Evolutionary conservation across 2,329 filamentous ascomycete species (phyloP), one percentile per base, ranked within the genome.

Genomic region (Aspergillus calidoustus): DNA sequence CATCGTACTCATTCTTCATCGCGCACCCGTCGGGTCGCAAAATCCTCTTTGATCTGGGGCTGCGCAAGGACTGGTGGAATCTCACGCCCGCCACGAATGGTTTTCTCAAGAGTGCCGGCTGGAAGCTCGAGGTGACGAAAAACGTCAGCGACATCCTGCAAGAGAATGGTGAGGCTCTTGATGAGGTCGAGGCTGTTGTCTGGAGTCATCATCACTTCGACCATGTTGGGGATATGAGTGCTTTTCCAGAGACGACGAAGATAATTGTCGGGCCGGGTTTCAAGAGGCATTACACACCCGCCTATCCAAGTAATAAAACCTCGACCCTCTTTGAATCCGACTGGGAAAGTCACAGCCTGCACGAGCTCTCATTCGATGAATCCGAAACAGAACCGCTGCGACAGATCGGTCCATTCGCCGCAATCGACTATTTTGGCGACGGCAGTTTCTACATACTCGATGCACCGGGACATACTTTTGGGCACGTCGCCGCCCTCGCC

Each of bases 131-230:
- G 3, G 34, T 19, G 3, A 4, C 22, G 19, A 22, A 43, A 4
- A 43, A 54, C 4, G 51, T 54, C 34, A 41, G 11, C 8, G 34
- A 54, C 8, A 17, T 54, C 7, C 7, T 54, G 4, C n/a, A 23
- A 1, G 51, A 54, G 23, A 25, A 43, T 25, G 38, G 38, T 4
- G 23, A 11, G 6, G 4, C 4, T 0, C 23, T 54, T 3, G 19
- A 22, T 17, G 34, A 25, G 5, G 30, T 54, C 19, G 22, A 44
- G 3, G 51, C 51, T 19, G 23, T 54, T 3, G 28, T 54, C 8
- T 54, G 51, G 51, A 41, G 30, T 3, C 51, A 54, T 23, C 34
- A 23, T 22, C 51, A 54, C 34, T 54, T 54, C 34, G 34, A 54
- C 51, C 51, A 54, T 43, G 23, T 38, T 4, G 51, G 51, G 13